Evolutionary conservation across 2,329 filamentous ascomycete genomes (phyloP).

Genomic region (Cordyceps militaris): DNA sequence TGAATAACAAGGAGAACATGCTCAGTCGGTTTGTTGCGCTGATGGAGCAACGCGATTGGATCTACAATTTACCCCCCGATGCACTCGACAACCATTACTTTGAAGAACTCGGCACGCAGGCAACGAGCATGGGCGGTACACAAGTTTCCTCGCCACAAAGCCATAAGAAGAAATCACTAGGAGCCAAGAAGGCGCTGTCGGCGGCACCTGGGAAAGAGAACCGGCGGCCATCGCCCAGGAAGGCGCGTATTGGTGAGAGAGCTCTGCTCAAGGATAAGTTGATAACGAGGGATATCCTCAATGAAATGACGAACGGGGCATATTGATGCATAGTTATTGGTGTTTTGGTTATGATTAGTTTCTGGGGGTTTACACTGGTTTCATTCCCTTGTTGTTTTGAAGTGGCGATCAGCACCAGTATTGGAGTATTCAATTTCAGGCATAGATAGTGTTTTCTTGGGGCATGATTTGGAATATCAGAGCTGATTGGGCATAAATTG

Average conservation of each 20-base stretch:
- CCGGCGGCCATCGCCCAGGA: constrained; percentile 42
- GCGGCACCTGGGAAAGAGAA: constrained; percentile 36
- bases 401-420: constrained; percentile 1
- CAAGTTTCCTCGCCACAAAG: constrained; percentile 22
- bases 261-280: constrained; percentile 59
- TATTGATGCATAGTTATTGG: constrained; percentile 22
- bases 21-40: constrained; percentile 67
- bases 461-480: constrained; percentile 12
- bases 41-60: constrained; percentile 73
- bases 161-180: constrained; percentile 18
- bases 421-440: constrained; percentile 14
- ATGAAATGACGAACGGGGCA: constrained; percentile 53
- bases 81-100: constrained; percentile 64
- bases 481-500: neutral
- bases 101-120: constrained; percentile 48
- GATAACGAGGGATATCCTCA: constrained; percentile 69
- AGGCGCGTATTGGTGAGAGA: constrained; percentile 51
- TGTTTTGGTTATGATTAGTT: neutral
- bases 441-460: constrained; percentile 7
- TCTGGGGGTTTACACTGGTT: neutral
- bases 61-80: constrained; percentile 60
- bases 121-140: constrained; percentile 21
- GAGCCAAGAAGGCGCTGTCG: constrained; percentile 15
- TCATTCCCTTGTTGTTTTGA: neutral
- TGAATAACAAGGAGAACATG: constrained; percentile 63